These are phyloP conservation scores for Rhizopogon rudus DNA, from an alignment of 768 basidiomycete genomes.

Conservation along the genomic window DNA sequence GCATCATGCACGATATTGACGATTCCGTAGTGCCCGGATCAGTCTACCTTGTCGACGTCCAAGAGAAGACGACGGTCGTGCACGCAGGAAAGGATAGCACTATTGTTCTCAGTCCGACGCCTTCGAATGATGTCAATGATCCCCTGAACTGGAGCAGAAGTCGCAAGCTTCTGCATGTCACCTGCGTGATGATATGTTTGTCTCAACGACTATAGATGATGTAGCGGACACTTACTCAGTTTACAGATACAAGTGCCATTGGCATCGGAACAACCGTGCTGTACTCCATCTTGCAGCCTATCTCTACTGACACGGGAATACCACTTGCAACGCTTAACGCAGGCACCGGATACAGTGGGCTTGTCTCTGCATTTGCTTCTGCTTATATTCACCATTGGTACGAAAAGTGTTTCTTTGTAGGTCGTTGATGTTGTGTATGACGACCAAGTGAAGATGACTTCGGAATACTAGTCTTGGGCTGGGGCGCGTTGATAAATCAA, in stretches of 20 bases:
- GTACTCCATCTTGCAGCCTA: conserved; percentile 16
- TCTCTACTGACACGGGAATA: conserved; percentile 13
- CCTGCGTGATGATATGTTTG: conserved; percentile 15
- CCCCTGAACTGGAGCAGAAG: conserved; percentile 17
- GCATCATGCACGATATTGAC: conserved; percentile 12
- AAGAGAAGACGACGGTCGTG: conserved; percentile 7
- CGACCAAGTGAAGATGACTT: neutral
- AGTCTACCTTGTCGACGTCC: conserved; percentile 20
- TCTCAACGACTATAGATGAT: neutral
- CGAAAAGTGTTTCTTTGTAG: conserved; percentile 13
- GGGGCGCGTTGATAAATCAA: conserved; percentile 16
- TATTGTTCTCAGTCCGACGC: conserved; percentile 20
- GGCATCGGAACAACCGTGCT: conserved; percentile 13
- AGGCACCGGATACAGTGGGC: conserved; percentile 15
- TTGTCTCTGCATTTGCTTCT: neutral
- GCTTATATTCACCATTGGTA: neutral
- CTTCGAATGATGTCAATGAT: conserved; percentile 19
- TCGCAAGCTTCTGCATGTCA: conserved; percentile 10
- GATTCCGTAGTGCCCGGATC: conserved; percentile 16
- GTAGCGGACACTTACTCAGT: neutral
- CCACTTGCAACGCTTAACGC: conserved; percentile 15
- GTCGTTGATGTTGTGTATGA: neutral
- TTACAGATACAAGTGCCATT: conserved; percentile 12
- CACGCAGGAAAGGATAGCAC: conserved; percentile 11
- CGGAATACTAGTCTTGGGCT: conserved; percentile 9